A percentile compares a stretch with the other conserved stretches of the same genome.
These are phyloP conservation scores for Prunus kanzakura DNA, from an alignment of 306 rosid genomes.

Conservation along the genomic window DNA sequence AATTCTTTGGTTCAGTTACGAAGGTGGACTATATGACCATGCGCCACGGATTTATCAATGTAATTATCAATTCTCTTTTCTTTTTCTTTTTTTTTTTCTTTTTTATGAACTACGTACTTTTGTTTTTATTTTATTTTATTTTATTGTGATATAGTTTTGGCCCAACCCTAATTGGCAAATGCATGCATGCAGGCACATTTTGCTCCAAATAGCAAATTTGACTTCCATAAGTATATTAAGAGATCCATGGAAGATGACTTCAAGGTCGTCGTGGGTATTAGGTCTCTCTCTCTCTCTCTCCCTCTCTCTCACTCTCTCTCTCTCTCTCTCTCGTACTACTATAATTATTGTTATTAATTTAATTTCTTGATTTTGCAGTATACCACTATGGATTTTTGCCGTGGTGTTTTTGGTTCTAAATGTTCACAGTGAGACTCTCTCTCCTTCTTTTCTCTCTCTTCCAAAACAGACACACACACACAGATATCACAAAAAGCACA, in stretches of 20 bases:
- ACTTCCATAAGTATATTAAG: slow-evolving; percentile 65
- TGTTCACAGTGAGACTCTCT: slow-evolving; percentile 40
- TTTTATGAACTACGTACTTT: too few relatives aligned
- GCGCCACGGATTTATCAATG: slow-evolving; percentile 68
- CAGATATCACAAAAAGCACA: neutral
- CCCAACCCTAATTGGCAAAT: too few relatives aligned
- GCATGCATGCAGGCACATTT: slow-evolving; percentile 55
- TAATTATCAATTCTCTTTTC: neutral
- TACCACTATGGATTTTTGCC: slow-evolving; percentile 59
- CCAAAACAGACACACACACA: too few relatives aligned
- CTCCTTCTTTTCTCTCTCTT: neutral
- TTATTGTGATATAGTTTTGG: too few relatives aligned
- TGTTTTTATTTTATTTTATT: too few relatives aligned
- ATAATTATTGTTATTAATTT: neutral
- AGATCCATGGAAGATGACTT: slow-evolving; percentile 80
- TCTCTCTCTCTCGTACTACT: neutral
- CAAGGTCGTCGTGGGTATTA: slow-evolving; percentile 63
- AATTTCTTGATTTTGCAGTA: slow-evolving; percentile 30
- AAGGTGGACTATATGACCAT: slow-evolving; percentile 73
- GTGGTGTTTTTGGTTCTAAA: slow-evolving; percentile 54
- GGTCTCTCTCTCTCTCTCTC: slow-evolving; percentile 21
- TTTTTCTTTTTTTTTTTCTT: too few relatives aligned
- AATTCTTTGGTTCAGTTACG: slow-evolving; percentile 55
- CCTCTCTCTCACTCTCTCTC: slow-evolving; percentile 7
- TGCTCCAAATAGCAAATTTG: slow-evolving; percentile 53